Evolutionary conservation across 768 basidiomycete species (phyloP).

Genomic region (Infundibulicybe gibba): DNA sequence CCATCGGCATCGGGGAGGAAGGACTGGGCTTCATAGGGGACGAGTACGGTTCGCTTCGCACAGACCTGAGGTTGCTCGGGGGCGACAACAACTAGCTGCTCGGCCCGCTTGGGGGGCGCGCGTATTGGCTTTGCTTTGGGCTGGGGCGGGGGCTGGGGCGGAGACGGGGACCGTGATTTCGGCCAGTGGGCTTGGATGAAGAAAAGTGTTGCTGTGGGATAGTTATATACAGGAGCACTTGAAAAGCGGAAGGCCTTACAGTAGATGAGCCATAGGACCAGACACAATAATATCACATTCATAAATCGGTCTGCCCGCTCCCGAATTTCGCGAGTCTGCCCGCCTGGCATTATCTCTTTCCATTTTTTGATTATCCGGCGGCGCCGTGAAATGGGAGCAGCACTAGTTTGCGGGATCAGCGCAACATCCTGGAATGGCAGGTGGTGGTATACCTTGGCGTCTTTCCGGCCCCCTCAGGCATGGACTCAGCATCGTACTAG

Average conservation of each 20-base stretch:
- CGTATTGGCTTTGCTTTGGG: not conserved
- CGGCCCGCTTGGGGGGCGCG: not conserved
- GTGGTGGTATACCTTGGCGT: not conserved
- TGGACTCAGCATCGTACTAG: slow-evolving; percentile 6
- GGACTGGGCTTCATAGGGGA: slow-evolving; percentile 8
- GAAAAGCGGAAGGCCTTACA: slow-evolving; percentile 1
- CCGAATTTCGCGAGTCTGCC: not conserved
- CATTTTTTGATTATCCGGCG: not conserved
- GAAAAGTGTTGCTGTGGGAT: too few relatives aligned
- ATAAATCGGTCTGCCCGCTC: slow-evolving; percentile 1
- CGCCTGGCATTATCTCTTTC: not conserved
- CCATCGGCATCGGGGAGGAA: slow-evolving; percentile 9
- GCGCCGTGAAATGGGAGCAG: not conserved
- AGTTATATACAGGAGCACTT: not conserved
- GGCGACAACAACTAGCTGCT: not conserved
- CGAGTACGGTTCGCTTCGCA: slow-evolving; percentile 2
- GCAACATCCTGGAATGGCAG: not conserved
- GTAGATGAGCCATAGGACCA: slow-evolving; percentile 2
- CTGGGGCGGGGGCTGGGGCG: too few relatives aligned
- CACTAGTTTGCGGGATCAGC: not conserved
- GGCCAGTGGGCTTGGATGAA: too few relatives aligned
- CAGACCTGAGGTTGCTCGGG: not conserved
- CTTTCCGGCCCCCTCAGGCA: not conserved
- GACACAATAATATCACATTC: not conserved
- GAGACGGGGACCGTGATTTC: not conserved